Evolutionary conservation across 2,329 filamentous ascomycete species (phyloP), one percentile per base, ranked within the genome.

Genomic region (Xylaria hypoxylon): DNA sequence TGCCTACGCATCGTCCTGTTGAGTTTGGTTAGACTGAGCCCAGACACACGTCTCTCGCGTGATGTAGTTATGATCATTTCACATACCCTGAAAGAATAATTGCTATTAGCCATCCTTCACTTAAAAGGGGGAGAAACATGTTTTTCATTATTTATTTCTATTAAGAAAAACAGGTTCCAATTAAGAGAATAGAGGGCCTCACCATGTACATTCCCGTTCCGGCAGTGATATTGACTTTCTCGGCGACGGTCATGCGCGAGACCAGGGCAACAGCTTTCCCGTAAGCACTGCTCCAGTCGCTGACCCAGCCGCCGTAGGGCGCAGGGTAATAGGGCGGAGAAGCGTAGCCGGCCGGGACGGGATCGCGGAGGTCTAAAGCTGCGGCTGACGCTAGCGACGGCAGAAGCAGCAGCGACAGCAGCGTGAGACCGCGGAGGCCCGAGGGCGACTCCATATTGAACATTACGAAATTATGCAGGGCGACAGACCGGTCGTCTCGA

Each of bases 221-320:
- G 1, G 87, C 86, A 0, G 91, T 93, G 58, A 94, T 84, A 74
- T 94, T 94, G 3, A 90, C 89, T 80, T 94, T 95, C 77, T 94
- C 92, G 1, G 91, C 91, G 62, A 95, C 79, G 0, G 91, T 94
- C 91, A 95, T 92, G 53, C 88, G 86, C 59, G 87, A 86, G 17
- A 95, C 92, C 15, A 94, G 78, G 3, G 82, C 78, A 64, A 88
- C 84, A 1, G 92, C 92, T 73, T 91, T 93, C 59, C 80, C 80
- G 74, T 94, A 95, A 71, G 90, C 90, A 19, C 86, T 86, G 24
- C 81, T 81, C 92, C 92, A 95, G 64, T 86, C 86, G 5, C 85
- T 79, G 0, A 85, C 80, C 89, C 92, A 94, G 44, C 92, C 92
- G 56, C 91, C 91, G 58, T 88, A 86, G 0, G 91, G 91, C 8